Evolutionary conservation across 169 alveolate genomes (phyloP).

Genomic region (Sarcocystis neurona): DNA sequence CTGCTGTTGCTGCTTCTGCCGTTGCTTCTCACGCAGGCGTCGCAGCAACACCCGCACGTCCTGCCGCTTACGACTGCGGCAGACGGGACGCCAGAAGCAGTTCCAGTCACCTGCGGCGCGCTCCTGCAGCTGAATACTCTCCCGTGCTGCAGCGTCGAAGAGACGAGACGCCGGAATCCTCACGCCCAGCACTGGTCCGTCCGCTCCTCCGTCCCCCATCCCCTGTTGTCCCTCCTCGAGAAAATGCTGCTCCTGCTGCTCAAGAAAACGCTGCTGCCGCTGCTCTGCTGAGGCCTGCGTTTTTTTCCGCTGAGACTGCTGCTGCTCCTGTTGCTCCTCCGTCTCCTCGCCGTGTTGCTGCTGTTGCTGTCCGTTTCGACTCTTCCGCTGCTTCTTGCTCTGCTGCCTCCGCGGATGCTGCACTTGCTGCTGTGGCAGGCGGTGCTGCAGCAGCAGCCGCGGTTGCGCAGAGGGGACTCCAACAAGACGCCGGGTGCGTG

Average conservation of each 20-base stretch:
- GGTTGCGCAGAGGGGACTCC: neutral
- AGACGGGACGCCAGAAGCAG: neutral
- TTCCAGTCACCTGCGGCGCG: neutral
- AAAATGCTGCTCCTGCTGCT: too few species aligned
- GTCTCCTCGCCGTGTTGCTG: too few species aligned
- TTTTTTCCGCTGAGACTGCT: too few species aligned
- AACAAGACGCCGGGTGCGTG: constrained; percentile 27
- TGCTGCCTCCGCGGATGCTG: neutral
- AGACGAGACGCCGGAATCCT: constrained; percentile 22
- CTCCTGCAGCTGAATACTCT: too few species aligned
- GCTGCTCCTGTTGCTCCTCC: too few species aligned
- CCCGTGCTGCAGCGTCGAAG: constrained; percentile 14
- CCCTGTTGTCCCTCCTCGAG: too few species aligned
- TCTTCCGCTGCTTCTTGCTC: constrained; percentile 4
- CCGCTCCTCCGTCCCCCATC: too few species aligned
- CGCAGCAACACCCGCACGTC: constrained; percentile 1
- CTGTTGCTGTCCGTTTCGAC: neutral
- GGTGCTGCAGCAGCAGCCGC: constrained; percentile 25
- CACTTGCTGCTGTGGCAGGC: neutral
- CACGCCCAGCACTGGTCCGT: too few species aligned
- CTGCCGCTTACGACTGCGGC: constrained; percentile 20
- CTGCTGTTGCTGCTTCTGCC: neutral
- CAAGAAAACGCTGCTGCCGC: too few species aligned
- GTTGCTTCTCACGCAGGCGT: neutral
- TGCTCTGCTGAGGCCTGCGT: too few species aligned